Conservation (phyloP, 2,329 filamentous ascomycete genomes). For the Fusarium penzigii region DNA sequence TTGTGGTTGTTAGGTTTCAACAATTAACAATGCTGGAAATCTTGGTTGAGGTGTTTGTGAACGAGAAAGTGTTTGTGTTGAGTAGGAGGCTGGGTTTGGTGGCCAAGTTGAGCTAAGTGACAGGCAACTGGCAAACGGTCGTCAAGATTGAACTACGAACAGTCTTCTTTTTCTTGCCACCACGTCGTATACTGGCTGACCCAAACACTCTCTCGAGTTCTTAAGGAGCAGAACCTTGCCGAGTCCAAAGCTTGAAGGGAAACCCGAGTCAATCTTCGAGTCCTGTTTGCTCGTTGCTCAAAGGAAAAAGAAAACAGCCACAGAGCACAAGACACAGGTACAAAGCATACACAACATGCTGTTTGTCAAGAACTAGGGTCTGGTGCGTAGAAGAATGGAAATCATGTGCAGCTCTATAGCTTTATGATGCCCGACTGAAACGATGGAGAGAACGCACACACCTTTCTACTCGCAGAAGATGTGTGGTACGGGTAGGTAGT, state of each 20-base stretch:
- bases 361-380: background rate
- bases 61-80: background rate
- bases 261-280: conserved; percentile 18
- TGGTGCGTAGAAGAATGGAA: background rate
- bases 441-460: background rate
- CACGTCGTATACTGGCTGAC: background rate
- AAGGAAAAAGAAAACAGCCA: background rate
- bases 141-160: conserved; percentile 3
- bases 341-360: background rate
- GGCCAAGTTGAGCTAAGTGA: background rate
- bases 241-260: conserved; percentile 9
- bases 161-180: background rate
- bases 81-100: background rate
- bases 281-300: conserved; percentile 24
- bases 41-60: no score
- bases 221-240: conserved; percentile 3
- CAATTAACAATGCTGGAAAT: no score
- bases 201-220: background rate
- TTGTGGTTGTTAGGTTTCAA: no score
- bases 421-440: background rate
- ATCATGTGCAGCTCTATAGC: background rate
- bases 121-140: conserved; percentile 8
- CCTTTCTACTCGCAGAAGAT: background rate
- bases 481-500: background rate
- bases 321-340: background rate